These are phyloP conservation scores for Neurospora sp. DNA, from an alignment of 495 filamentous ascomycete genomes.

Conservation along the genomic window DNA sequence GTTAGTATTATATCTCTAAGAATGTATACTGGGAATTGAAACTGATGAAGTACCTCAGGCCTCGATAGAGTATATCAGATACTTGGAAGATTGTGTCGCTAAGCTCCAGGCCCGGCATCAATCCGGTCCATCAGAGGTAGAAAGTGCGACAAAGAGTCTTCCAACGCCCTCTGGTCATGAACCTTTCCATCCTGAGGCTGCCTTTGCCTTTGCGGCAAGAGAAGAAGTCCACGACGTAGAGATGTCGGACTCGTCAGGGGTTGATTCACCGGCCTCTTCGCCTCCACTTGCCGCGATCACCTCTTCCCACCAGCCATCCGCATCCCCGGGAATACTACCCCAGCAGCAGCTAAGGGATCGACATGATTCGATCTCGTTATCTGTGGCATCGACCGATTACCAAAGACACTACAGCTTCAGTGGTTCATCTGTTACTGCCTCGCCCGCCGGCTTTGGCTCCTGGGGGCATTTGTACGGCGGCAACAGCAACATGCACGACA, in stretches of 20 bases:
- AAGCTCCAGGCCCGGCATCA: conserved; percentile 61
- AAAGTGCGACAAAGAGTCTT: conserved; percentile 11
- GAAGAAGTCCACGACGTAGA: conserved; percentile 29
- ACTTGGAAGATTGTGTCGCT: conserved; percentile 79
- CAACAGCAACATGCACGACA: conserved; percentile 10
- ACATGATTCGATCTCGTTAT: conserved; percentile 38
- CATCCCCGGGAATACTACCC: conserved; percentile 38
- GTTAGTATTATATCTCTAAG: conserved; percentile 34
- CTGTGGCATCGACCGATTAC: conserved; percentile 21
- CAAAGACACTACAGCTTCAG: conserved; percentile 37
- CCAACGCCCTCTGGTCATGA: conserved; percentile 16
- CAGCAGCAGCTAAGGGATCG: conserved; percentile 25
- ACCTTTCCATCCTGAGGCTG: conserved; percentile 15
- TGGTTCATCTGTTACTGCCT: conserved; percentile 31
- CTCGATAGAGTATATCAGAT: conserved; percentile 93
- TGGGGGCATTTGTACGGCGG: conserved; percentile 21
- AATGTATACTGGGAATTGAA: conserved; percentile 1
- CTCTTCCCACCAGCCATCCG: conserved; percentile 30
- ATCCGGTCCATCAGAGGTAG: conserved; percentile 6
- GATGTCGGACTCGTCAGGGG: conserved; percentile 33
- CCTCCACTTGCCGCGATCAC: conserved; percentile 13
- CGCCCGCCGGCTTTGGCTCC: conserved; percentile 34
- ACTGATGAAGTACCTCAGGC: conserved; percentile 42
- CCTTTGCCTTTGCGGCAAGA: background rate
- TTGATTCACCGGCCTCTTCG: conserved; percentile 23